Evolutionary conservation across 768 basidiomycete genomes (phyloP).

Genomic region (Pseudohyphozyma bogoriensis): DNA sequence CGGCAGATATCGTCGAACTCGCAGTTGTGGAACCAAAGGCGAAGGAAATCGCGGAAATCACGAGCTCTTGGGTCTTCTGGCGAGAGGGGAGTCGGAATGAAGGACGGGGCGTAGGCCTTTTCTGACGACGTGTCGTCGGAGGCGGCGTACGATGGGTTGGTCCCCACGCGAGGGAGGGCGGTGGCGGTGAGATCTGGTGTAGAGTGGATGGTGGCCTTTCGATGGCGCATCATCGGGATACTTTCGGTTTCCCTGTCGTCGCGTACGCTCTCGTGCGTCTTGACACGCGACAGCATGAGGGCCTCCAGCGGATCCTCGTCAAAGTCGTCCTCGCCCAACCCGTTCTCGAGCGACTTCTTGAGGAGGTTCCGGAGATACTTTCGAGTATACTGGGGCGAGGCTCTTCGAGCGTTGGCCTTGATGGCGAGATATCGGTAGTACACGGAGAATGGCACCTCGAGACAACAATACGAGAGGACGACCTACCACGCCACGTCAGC

Average conservation of each 20-base stretch:
- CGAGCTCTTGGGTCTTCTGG: constrained; percentile 28
- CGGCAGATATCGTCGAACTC: constrained; percentile 4
- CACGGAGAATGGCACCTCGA: constrained; percentile 26
- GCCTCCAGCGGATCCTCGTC: background rate
- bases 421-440: constrained; percentile 25
- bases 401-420: constrained; percentile 11
- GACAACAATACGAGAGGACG: too few relatives aligned
- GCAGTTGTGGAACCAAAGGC: constrained; percentile 23
- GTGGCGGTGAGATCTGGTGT: too few relatives aligned
- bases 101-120: constrained; percentile 12
- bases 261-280: too few relatives aligned
- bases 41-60: constrained; percentile 27
- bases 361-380: constrained; percentile 24
- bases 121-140: too few relatives aligned
- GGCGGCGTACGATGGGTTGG: too few relatives aligned
- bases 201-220: too few relatives aligned
- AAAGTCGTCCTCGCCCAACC: constrained; percentile 8
- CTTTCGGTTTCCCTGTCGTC: too few relatives aligned
- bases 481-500: too few relatives aligned
- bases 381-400: constrained; percentile 1
- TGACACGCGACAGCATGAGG: background rate
- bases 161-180: too few relatives aligned
- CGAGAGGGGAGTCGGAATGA: constrained; percentile 10
- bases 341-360: constrained; percentile 29
- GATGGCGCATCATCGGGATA: too few relatives aligned